phyloP scores from a whole-genome alignment of 1,284 basidiomycete species.

The Cryptococcus hybrid region DNA sequence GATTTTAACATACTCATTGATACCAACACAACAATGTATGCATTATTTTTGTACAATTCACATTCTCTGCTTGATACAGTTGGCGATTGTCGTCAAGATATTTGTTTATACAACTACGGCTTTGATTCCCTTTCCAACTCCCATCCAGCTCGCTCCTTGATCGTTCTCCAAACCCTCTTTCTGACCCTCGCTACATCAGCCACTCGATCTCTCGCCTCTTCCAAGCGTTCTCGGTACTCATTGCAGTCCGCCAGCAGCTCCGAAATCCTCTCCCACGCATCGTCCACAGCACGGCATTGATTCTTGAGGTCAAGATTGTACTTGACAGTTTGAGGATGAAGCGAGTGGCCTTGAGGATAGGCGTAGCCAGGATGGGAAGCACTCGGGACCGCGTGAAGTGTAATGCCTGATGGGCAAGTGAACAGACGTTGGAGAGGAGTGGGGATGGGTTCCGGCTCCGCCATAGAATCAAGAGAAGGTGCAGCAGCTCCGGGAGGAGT shows the following conservation, averaged over 20 bases:
- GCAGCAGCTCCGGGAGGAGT: constrained; percentile 25
- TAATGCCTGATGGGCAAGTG: constrained; percentile 43
- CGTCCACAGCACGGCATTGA: constrained; percentile 46
- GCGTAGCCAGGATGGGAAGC: constrained; percentile 27
- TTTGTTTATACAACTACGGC: background rate
- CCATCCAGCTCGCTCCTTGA: constrained; percentile 46
- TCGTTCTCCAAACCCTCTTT: constrained; percentile 52
- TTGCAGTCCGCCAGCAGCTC: constrained; percentile 54
- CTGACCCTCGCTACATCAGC: constrained; percentile 52
- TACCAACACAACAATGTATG: constrained; percentile 8
- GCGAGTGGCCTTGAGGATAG: constrained; percentile 26
- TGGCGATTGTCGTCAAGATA: background rate
- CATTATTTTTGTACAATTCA: constrained; percentile 1
- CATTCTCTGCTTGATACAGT: background rate
- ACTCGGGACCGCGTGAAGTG: constrained; percentile 36
- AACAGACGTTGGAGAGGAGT: constrained; percentile 48
- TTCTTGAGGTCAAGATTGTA: constrained; percentile 46
- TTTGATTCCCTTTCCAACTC: constrained; percentile 32
- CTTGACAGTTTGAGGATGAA: constrained; percentile 29
- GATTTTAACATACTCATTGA: constrained; percentile 2
- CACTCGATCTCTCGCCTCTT: constrained; percentile 53
- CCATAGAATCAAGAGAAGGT: background rate
- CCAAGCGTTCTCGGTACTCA: constrained; percentile 55
- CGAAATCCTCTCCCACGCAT: constrained; percentile 46
- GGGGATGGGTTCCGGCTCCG: constrained; percentile 16